Conservation (phyloP, 2,329 filamentous ascomycete species). For the Colletotrichum godetiae region DNA sequence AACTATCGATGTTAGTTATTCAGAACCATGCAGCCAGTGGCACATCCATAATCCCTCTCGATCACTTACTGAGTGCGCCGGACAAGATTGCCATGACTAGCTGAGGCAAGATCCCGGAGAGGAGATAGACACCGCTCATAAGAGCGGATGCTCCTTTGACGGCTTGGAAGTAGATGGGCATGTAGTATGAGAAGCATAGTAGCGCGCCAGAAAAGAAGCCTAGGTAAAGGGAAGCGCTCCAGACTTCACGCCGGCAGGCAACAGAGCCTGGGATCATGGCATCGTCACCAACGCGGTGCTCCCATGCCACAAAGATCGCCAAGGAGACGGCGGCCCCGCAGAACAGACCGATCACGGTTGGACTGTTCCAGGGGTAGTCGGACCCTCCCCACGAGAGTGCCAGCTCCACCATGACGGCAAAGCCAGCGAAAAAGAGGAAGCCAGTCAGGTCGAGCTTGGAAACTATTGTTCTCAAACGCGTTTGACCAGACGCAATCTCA, state of each 20-base stretch:
- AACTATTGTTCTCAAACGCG: conserved; percentile 13
- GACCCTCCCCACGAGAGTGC: conserved; percentile 57
- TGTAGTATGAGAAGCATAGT: conserved; percentile 24
- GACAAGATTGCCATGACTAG: conserved; percentile 26
- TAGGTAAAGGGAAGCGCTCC: conserved; percentile 21
- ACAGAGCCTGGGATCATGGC: conserved; percentile 48
- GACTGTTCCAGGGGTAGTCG: conserved; percentile 47
- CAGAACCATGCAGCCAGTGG: background rate
- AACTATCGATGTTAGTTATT: conserved; percentile 34
- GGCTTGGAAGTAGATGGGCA: conserved; percentile 40
- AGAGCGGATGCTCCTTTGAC: conserved; percentile 35
- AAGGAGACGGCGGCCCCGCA: conserved; percentile 42
- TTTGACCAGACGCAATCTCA: conserved; percentile 40
- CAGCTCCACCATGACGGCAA: conserved; percentile 56
- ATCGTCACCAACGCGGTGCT: conserved; percentile 48
- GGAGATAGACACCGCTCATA: conserved; percentile 39
- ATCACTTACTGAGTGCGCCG: conserved; percentile 22
- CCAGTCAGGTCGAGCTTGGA: conserved; percentile 41
- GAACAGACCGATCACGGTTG: conserved; percentile 52
- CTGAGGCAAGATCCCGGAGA: conserved; percentile 30
- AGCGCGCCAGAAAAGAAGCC: conserved; percentile 25
- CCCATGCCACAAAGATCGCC: conserved; percentile 45
- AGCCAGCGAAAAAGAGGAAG: conserved; percentile 41
- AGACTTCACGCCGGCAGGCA: conserved; percentile 25
- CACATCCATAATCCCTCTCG: background rate